phyloP scores from a whole-genome alignment of 371 early-diverging fungal species.

The Rhizomucor miehei region DNA sequence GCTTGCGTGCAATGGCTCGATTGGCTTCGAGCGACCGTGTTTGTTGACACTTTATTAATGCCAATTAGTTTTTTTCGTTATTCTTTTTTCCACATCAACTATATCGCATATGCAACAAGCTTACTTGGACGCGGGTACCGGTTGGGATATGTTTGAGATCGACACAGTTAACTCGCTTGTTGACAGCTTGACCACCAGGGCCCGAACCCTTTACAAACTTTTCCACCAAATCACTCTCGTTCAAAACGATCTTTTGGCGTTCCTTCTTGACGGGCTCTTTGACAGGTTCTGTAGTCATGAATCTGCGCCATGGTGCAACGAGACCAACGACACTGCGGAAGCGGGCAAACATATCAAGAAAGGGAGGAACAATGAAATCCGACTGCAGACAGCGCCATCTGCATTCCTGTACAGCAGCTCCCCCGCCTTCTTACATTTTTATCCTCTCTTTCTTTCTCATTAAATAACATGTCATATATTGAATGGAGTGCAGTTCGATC shows the following conservation, averaged over 20 bases:
- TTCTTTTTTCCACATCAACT: too few species aligned
- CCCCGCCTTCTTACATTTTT: too few species aligned
- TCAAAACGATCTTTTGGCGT: constrained; percentile 55
- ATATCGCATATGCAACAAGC: too few species aligned
- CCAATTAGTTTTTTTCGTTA: too few species aligned
- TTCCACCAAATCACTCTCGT: constrained; percentile 81
- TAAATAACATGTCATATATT: too few species aligned
- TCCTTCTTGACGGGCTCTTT: constrained; percentile 6
- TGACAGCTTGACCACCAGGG: constrained; percentile 93
- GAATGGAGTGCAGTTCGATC: too few species aligned
- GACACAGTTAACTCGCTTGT: constrained; percentile 84
- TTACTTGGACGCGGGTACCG: constrained; percentile 69
- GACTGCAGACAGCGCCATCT: too few species aligned
- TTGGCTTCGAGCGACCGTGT: constrained; percentile 77
- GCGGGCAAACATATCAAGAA: constrained; percentile 1
- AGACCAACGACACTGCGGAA: background rate
- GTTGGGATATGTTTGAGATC: constrained; percentile 86
- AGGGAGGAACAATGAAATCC: too few species aligned
- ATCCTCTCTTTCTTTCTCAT: too few species aligned
- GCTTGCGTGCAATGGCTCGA: constrained; percentile 71
- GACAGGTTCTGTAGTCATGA: background rate
- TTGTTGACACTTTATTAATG: constrained; percentile 70
- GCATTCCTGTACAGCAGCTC: too few species aligned
- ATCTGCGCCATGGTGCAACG: constrained; percentile 3
- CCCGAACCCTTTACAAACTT: constrained; percentile 88